Evolutionary conservation across 108 stramenopile species (phyloP), one percentile per base, ranked within the genome.

Genomic region (Cyclotella kingstonii): DNA sequence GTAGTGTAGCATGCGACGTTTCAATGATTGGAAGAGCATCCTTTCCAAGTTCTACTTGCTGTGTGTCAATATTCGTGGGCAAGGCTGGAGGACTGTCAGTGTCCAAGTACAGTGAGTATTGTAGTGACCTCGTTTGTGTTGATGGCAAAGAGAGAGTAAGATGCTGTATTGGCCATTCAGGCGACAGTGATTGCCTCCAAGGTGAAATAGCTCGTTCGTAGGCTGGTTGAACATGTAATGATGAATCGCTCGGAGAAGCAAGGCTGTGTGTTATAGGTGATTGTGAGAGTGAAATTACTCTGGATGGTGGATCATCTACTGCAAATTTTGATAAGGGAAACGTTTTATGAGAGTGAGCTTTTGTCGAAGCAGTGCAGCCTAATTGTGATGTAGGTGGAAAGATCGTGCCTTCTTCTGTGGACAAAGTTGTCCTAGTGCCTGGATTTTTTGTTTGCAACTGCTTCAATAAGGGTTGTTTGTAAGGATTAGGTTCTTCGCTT

Each of bases 241-340:
- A 18, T 18, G 41, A 27, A 40, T 56, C 55, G 41, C 19, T 26
- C 28, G 55, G 14, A 18, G 52, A 36, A 38, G n/a, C n/a, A n/a
- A n/a, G n/a, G n/a, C n/a, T n/a, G n/a, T n/a, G n/a, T n/a, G n/a
- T n/a, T n/a, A n/a, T n/a, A n/a, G n/a, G n/a, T n/a, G n/a, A n/a
- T n/a, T n/a, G n/a, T n/a, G n/a, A n/a, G n/a, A n/a, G n/a, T 53
- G 52, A 53, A 35, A 53, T 36, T 35, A 35, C 30, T 21, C 18
- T 34, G 52, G 2, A 8, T 53, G 33, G 15, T 38, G 35, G 8
- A 18, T 15, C 8, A 18, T 17, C 12, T 23, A 42, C 27, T 56
- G 28, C 14, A 39, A 26, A 40, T 40, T 14, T 34, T 56, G n/a
- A n/a, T n/a, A n/a, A n/a, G n/a, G n/a, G n/a, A n/a, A n/a, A n/a